Conservation (phyloP, 371 early-diverging fungal species). For the Cokeromyces recurvatus region DNA sequence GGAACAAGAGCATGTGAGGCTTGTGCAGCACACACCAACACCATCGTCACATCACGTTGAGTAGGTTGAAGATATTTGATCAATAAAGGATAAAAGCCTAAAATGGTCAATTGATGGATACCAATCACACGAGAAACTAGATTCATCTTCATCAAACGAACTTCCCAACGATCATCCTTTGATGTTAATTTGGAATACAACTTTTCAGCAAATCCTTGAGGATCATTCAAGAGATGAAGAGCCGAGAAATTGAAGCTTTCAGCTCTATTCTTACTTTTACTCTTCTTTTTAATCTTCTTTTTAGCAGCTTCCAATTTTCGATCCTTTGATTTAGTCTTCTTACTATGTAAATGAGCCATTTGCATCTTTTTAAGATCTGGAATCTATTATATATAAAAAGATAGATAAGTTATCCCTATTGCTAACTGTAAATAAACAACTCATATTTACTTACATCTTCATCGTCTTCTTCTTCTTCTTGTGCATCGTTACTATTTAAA, state of each 20-base stretch:
- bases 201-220: slow-evolving; percentile 93
- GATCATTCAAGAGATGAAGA: slow-evolving; percentile 89
- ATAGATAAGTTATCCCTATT: no score
- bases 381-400: slow-evolving; percentile 6
- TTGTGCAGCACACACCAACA: slow-evolving; percentile 90
- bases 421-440: no score
- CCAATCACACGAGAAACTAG: slow-evolving; percentile 91
- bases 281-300: slow-evolving; percentile 62
- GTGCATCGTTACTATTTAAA: slow-evolving; percentile 70
- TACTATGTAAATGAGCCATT: slow-evolving; percentile 72
- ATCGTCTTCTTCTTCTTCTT: slow-evolving; percentile 66
- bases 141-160: slow-evolving; percentile 87
- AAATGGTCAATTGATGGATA: slow-evolving; percentile 85
- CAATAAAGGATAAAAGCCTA: slow-evolving; percentile 85
- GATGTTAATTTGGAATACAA: slow-evolving; percentile 68
- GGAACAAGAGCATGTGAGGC: slow-evolving; percentile 89
- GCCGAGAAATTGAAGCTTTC: slow-evolving; percentile 89
- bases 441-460: slow-evolving; percentile 61
- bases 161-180: slow-evolving; percentile 80
- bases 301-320: slow-evolving; percentile 69
- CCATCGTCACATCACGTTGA: slow-evolving; percentile 88
- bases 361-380: slow-evolving; percentile 72
- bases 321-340: slow-evolving; percentile 77
- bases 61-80: slow-evolving; percentile 90
- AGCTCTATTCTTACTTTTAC: slow-evolving; percentile 59